These are phyloP conservation scores for Nicotiana tabacum DNA, from an alignment of 257 asterid genomes.

Conservation along the genomic window DNA sequence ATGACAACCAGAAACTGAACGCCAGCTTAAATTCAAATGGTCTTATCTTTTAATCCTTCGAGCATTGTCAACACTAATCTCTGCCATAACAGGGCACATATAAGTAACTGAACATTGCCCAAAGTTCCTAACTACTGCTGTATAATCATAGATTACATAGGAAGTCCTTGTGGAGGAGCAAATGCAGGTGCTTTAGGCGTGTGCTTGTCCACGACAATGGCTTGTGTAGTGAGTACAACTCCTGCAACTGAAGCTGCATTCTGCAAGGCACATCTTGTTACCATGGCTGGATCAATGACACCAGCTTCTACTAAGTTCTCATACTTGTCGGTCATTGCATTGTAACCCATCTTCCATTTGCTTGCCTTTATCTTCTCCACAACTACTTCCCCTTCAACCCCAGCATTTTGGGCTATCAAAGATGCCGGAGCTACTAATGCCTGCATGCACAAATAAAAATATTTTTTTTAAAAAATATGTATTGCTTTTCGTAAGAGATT, in stretches of 20 bases:
- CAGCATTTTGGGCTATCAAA: conserved; percentile 87
- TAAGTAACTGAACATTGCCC: neutral
- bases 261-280: conserved; percentile 73
- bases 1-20: neutral
- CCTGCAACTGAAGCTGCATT: conserved; percentile 97
- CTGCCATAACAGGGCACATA: too few species aligned
- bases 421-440: conserved; percentile 79
- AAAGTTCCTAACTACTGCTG: neutral
- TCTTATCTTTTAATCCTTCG: neutral
- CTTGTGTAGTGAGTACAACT: conserved; percentile 96
- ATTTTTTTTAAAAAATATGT: neutral
- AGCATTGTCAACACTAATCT: neutral
- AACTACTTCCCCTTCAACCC: conserved; percentile 94
- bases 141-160: conserved; percentile 8
- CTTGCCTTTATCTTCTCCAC: conserved; percentile 70
- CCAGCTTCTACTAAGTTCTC: conserved; percentile 86
- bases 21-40: neutral
- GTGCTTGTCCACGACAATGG: conserved; percentile 84
- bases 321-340: conserved; percentile 74
- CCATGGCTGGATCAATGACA: conserved; percentile 94
- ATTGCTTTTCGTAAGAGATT: neutral
- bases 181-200: conserved; percentile 50
- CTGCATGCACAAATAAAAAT: conserved; percentile 25
- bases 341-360: conserved; percentile 93
- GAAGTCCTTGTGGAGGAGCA: conserved; percentile 39